A percentile compares a stretch with the other conserved stretches of the same genome.
Evolutionary conservation across 257 asterid genomes (phyloP).

Genomic region (Solanum megistacrolobum): DNA sequence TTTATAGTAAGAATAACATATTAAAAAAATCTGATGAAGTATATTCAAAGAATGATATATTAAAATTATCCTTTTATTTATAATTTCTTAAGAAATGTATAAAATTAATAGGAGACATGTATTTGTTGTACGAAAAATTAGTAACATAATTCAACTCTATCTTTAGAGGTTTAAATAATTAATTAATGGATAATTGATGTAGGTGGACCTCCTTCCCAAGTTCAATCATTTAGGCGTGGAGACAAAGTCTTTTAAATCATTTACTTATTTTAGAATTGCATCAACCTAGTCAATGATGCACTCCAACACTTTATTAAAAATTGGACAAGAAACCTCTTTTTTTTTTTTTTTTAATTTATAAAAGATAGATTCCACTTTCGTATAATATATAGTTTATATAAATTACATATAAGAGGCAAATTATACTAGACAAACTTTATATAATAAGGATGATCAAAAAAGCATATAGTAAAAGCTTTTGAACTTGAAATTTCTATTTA

Average conservation of each 20-base stretch:
- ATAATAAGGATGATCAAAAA: neutral
- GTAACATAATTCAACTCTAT: neutral
- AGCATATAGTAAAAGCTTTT: neutral
- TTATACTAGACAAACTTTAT: neutral
- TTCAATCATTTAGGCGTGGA: neutral
- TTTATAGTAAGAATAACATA: too few relatives aligned
- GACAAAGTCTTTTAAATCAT: neutral
- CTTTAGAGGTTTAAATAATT: neutral
- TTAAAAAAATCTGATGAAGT: too few relatives aligned
- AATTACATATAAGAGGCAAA: neutral
- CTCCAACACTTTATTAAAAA: neutral
- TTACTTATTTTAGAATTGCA: neutral
- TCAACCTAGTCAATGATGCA: neutral
- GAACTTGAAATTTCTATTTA: neutral
- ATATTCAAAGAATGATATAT: too few relatives aligned
- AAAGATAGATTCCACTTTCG: neutral
- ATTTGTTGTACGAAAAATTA: too few relatives aligned
- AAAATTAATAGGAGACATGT: too few relatives aligned
- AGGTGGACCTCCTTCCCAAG: neutral
- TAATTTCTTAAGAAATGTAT: fast-evolving
- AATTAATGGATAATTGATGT: neutral
- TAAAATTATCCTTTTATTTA: too few relatives aligned
- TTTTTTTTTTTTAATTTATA: too few relatives aligned
- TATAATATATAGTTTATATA: neutral
- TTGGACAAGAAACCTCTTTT: neutral